Evolutionary conservation across 1,284 basidiomycete genomes (phyloP), one percentile per base, ranked within the genome.

Genomic region (Naganishia cerealis): DNA sequence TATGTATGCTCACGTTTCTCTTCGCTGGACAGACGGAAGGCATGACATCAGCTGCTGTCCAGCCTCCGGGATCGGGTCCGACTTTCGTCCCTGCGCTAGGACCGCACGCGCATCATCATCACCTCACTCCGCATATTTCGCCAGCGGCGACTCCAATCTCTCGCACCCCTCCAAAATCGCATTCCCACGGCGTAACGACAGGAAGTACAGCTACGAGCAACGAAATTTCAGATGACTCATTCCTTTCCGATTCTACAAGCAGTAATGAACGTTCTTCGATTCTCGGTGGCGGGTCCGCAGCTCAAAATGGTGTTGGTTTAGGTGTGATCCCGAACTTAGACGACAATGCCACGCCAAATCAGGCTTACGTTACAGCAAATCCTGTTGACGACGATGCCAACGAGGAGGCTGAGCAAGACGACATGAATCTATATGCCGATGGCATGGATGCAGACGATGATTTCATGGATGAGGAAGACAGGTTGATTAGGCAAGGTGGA

Each of bases 401-500:
- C 59, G 82, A 82, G 26, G 72, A 74, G 24, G 26, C 46, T 26
- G 24, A 56, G 16, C 29, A 63, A 29, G 48, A 57, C 58, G 74
- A 78, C 8, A 83, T 77, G 26, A 82, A 83, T 56, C 84, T 85
- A 67, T 73, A 72, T 58, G 73, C 75, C 26, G 73, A 72, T 52
- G 74, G 73, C 6, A 83, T 62, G 65, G 56, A 42, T 72, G 78
- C 73, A 21, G 77, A 82, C 42, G 77, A 79, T 15, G 83, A 85
- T 57, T 85, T 87, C 26, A 84, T 88, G 73, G 89, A 90, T 67
- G 90, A 92, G 69, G 91, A 93, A 77, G 88, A 91, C 75, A 79
- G 87, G 58, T 82, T 93, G 67, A 91, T 93, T 68, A 83, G 86
- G 77, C 86, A 87, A 52, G 91, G 91, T 33, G 91, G 91, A 2